phyloP scores from a whole-genome alignment of 108 stramenopile genomes.

The Hondaea fermentalgiana region DNA sequence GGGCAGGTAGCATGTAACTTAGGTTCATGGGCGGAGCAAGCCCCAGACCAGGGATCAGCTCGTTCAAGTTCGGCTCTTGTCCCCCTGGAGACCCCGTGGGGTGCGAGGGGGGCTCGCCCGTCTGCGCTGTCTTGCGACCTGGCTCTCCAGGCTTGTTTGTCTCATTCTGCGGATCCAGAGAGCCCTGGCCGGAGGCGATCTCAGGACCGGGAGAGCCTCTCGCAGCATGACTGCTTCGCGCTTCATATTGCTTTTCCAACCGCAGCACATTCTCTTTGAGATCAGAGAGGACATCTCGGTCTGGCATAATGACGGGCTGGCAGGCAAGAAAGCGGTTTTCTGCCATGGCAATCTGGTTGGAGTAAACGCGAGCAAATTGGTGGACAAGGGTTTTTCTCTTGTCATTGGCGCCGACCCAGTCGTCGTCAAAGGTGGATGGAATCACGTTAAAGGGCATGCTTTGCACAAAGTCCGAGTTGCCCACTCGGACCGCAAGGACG shows the following conservation, averaged over 20 bases:
- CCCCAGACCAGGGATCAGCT: not conserved
- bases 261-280: not conserved
- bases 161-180: too few species aligned
- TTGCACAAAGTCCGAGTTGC: not conserved
- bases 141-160: too few species aligned
- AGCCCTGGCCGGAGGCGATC: too few species aligned
- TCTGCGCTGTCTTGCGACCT: too few species aligned
- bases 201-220: too few species aligned
- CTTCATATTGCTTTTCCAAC: not conserved
- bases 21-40: not conserved
- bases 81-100: too few species aligned
- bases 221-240: too few species aligned
- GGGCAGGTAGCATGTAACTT: not conserved
- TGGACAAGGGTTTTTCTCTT: not conserved
- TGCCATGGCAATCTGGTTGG: not conserved
- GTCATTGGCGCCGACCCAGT: not conserved
- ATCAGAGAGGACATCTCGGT: not conserved
- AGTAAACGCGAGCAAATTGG: not conserved
- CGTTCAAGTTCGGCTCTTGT: too few species aligned
- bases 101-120: too few species aligned
- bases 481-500: not conserved
- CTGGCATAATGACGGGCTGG: not conserved
- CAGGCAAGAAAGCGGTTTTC: not conserved
- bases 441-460: not conserved
- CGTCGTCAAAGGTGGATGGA: not conserved